These are phyloP conservation scores for Tricholoma bakamatsutake DNA, from an alignment of 768 basidiomycete species.

Conservation along the genomic window DNA sequence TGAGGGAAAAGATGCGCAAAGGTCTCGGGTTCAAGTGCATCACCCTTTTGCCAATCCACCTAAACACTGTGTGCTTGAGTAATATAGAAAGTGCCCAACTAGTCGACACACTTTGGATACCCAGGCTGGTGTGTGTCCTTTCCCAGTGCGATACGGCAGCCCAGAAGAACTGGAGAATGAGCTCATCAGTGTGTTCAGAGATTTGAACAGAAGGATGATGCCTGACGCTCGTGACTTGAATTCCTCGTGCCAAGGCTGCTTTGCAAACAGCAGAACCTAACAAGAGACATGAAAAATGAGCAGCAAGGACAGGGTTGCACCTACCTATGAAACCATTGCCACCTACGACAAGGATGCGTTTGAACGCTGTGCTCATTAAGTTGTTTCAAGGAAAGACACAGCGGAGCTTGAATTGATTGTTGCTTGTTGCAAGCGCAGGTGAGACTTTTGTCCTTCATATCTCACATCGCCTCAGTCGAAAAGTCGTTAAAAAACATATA, in stretches of 20 bases:
- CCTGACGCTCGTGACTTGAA: constrained; percentile 90
- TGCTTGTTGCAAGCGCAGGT: constrained; percentile 31
- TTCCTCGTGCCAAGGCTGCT: constrained; percentile 77
- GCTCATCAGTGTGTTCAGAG: not conserved
- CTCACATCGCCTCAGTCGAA: constrained; percentile 39
- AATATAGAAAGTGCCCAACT: constrained; percentile 7
- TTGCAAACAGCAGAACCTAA: constrained; percentile 91
- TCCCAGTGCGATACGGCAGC: constrained; percentile 77
- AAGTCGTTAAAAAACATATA: constrained; percentile 69
- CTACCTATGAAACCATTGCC: constrained; percentile 96
- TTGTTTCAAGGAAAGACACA: not conserved
- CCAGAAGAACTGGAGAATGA: constrained; percentile 67
- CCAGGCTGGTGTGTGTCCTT: constrained; percentile 89
- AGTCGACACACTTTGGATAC: constrained; percentile 50
- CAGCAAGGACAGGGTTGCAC: not conserved
- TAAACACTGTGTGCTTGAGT: constrained; percentile 22
- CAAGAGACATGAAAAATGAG: constrained; percentile 2
- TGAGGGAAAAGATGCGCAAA: constrained; percentile 65
- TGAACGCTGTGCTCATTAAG: constrained; percentile 31
- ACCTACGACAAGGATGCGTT: constrained; percentile 88
- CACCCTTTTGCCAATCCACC: constrained; percentile 86
- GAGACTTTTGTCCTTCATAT: constrained; percentile 23
- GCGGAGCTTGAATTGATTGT: constrained; percentile 2
- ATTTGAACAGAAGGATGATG: constrained; percentile 22
- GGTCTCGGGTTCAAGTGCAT: constrained; percentile 71